phyloP scores from a whole-genome alignment of 805 yeast species.

The Hanseniaspora clermontiae region DNA sequence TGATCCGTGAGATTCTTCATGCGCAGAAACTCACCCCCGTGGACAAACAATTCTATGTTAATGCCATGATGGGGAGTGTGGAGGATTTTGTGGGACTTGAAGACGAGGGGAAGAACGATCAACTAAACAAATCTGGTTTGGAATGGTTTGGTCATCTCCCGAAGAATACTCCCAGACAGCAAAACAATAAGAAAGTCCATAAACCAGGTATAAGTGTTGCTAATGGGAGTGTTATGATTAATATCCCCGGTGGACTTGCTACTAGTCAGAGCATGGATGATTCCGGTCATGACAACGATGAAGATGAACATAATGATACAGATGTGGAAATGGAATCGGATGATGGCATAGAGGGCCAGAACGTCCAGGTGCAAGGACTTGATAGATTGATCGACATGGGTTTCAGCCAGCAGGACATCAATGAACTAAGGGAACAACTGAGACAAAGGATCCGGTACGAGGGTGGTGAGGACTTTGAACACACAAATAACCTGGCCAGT shows the following conservation, averaged over 20 bases:
- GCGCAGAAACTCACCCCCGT: conserved; percentile 11
- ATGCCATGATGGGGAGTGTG: conserved; percentile 8
- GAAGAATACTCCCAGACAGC: not conserved
- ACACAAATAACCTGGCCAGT: conserved; percentile 10
- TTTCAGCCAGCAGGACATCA: conserved; percentile 64
- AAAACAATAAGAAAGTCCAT: not conserved
- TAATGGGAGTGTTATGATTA: conserved; percentile 6
- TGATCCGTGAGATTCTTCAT: not conserved
- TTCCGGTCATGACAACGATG: conserved; percentile 6
- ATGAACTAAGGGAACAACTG: conserved; percentile 62
- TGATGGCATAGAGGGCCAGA: conserved; percentile 14
- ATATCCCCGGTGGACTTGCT: conserved; percentile 28
- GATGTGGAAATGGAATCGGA: conserved; percentile 10
- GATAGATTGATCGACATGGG: conserved; percentile 77
- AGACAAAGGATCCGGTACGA: conserved; percentile 39
- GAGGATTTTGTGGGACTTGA: conserved; percentile 1
- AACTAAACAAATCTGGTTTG: not conserved
- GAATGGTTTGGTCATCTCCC: conserved; percentile 5
- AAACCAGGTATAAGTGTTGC: not conserved
- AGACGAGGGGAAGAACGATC: conserved; percentile 2
- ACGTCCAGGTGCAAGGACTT: conserved; percentile 54
- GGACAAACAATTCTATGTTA: conserved; percentile 28
- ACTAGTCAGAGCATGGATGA: not conserved
- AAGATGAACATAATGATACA: conserved; percentile 13
- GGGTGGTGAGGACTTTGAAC: conserved; percentile 15